A percentile compares a stretch with the other conserved stretches of the same genome.
Conservation (phyloP, 2,329 filamentous ascomycete genomes). For the Diplodia scrobiculata region DNA sequence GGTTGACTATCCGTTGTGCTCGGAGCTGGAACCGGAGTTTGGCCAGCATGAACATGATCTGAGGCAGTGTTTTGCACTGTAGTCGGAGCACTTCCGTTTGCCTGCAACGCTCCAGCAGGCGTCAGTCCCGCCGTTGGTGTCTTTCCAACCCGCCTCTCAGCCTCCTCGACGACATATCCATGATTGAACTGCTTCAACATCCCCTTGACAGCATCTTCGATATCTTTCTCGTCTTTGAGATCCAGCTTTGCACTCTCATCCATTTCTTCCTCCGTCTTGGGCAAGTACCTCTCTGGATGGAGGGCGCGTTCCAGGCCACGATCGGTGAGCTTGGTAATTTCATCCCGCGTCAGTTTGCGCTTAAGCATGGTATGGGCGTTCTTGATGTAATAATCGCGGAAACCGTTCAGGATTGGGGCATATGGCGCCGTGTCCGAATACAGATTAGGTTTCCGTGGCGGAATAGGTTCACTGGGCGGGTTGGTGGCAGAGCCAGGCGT, state of each 20-base stretch:
- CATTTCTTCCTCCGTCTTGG: conserved; percentile 17
- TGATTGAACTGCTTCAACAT: conserved; percentile 28
- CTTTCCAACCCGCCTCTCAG: conserved; percentile 15
- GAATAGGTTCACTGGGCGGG: conserved; percentile 16
- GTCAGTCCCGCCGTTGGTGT: neutral
- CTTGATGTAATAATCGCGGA: conserved; percentile 28
- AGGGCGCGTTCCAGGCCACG: conserved; percentile 27
- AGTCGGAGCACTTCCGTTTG: neutral
- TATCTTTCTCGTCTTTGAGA: conserved; percentile 28
- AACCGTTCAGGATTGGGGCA: conserved; percentile 26
- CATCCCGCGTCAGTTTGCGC: conserved; percentile 16
- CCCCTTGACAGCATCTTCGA: conserved; percentile 28
- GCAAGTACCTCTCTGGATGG: conserved; percentile 19
- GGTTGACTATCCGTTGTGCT: neutral
- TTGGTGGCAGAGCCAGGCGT: neutral
- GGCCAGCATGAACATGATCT: neutral
- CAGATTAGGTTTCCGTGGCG: conserved; percentile 21
- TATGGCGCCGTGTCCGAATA: conserved; percentile 23
- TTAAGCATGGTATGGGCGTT: conserved; percentile 22
- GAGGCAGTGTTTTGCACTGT: neutral
- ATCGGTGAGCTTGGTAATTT: conserved; percentile 24
- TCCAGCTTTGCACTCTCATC: conserved; percentile 24
- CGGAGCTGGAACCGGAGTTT: neutral
- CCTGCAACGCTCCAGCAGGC: neutral
- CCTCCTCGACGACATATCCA: conserved; percentile 25